Conservation (phyloP, 495 filamentous ascomycete species). For the Aspergillus olivimuriae region DNA sequence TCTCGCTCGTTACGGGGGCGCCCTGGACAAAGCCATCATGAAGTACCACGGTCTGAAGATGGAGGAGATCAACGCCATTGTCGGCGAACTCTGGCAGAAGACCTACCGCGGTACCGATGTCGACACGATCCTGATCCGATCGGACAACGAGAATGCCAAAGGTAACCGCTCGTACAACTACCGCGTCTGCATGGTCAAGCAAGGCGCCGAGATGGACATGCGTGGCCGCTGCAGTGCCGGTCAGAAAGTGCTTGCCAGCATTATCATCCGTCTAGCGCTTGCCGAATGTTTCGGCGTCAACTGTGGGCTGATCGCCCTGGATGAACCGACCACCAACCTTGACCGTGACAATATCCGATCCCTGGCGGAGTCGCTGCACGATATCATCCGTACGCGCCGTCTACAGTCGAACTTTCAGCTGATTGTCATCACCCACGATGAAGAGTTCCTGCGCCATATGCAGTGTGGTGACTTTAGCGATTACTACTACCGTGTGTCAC, state of each 20-base stretch:
- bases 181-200: constrained; percentile 96
- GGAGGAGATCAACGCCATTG: constrained; percentile 95
- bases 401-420: constrained; percentile 93
- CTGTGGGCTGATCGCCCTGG: constrained; percentile 92
- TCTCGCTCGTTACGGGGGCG: constrained; percentile 68
- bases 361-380: constrained; percentile 75
- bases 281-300: constrained; percentile 96
- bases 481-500: constrained; percentile 77
- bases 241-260: constrained; percentile 92
- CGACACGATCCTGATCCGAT: constrained; percentile 91
- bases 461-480: constrained; percentile 91
- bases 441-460: constrained; percentile 93
- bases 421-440: constrained; percentile 98
- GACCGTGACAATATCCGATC: constrained; percentile 90
- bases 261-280: constrained; percentile 94
- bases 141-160: constrained; percentile 69
- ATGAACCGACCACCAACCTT: constrained; percentile 97
- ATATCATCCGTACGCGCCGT: constrained; percentile 79
- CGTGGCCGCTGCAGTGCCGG: constrained; percentile 93
- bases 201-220: constrained; percentile 98
- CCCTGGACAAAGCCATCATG: constrained; percentile 95
- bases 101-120: constrained; percentile 98
- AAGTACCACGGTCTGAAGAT: constrained; percentile 92
- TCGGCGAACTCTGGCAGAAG: constrained; percentile 90
- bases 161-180: constrained; percentile 92